Conservation (phyloP, 169 alveolate genomes). For the Pseudocohnilembus persalinus region DNA sequence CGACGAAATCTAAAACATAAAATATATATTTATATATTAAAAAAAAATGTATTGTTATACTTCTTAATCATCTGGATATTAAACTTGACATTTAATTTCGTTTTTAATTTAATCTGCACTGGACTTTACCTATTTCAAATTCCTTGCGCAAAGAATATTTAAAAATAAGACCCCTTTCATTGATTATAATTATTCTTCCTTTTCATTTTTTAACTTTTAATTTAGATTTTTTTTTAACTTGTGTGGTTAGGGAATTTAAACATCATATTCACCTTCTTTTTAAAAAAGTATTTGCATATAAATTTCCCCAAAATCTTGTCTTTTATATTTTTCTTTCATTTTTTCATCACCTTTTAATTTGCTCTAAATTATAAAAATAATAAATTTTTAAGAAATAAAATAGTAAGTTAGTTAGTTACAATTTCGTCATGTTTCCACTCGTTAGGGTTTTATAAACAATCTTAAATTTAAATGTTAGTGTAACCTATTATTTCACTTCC, state of each 20-base stretch:
- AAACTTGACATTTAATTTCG: background rate
- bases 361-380: background rate
- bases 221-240: conserved; percentile 37
- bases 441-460: conserved; percentile 30
- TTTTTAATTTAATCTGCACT: too few species aligned
- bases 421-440: conserved; percentile 31
- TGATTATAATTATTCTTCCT: conserved; percentile 20
- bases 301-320: conserved; percentile 33
- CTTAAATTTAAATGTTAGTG: conserved; percentile 19
- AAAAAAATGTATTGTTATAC: background rate
- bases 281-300: conserved; percentile 41
- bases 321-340: conserved; percentile 30
- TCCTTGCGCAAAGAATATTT: conserved; percentile 3
- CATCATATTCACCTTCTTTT: conserved; percentile 16
- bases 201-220: conserved; percentile 22
- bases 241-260: conserved; percentile 34
- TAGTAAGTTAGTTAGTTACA: background rate
- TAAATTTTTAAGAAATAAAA: too few species aligned
- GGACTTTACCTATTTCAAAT: background rate
- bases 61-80: background rate
- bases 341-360: conserved; percentile 28
- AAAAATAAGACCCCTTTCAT: conserved; percentile 25
- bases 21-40: too few species aligned
- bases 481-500: conserved; percentile 39
- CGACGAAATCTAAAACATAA: too few species aligned